Base-by-base conservation (phyloP, 2,329 filamentous ascomycete species). In the Mycosphaerella sp. region DNA sequence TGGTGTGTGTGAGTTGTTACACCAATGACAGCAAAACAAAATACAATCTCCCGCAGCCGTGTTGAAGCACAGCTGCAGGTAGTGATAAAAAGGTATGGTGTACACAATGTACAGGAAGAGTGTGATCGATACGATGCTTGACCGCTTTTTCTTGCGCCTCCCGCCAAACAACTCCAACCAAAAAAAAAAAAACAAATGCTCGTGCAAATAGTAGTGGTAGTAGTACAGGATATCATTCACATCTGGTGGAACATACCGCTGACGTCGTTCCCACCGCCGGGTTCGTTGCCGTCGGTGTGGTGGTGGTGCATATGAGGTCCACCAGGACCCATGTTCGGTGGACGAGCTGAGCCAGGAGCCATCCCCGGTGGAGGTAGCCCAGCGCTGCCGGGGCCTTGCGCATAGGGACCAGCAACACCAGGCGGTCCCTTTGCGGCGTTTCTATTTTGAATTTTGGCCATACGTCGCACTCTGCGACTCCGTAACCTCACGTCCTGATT, bases 231-330 rank as follows among this genome's bases (percentile, higher is more conserved):
- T 56, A 54, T 55, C 56, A 58, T 61, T 61, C 83, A 93, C 85
- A 93, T 89, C 79, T 90, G 87, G 80, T 89, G 86, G 80, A 91
- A 95, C 90, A 95, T 95, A 95, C 90, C 90, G 84, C 90, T 90
- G 82, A 93, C 80, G 72, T 84, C 89, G 69, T 79, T 58, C 17
- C 60, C 80, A 74, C 81, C 83, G 73, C 81, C 80, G 70, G 82
- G 81, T 65, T 78, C 78, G 69, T 76, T 79, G 69, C 82, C 85
- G 70, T 87, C 85, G 55, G 80, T 79, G 69, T 89, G 83, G 72
- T 90, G 90, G 44, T 93, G 88, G 63, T 80, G 78, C 67, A 84
- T 74, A 69, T 81, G 80, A 53, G 77, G 73, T 45, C 51, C 61
- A 51, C 76, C 77, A 64, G 62, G 78, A 60, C 80, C 80, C 62